Conservation (phyloP, 202 grass and related monocot species). For the Eragrostis tef region DNA sequence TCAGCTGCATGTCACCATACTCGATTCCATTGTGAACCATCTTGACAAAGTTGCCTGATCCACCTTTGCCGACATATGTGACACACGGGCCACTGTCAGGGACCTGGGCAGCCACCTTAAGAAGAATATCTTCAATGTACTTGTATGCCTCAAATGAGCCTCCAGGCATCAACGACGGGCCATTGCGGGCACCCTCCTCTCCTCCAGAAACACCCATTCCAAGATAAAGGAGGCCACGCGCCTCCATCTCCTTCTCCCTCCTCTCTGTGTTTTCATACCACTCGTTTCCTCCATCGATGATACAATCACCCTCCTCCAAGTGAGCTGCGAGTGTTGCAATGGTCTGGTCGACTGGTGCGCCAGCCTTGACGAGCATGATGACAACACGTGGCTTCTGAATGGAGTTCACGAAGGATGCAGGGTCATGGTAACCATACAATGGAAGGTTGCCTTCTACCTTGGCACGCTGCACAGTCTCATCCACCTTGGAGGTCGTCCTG, state of each 20-base stretch:
- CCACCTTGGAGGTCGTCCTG: slow-evolving; percentile 82
- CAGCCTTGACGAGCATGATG: slow-evolving; percentile 87
- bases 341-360: slow-evolving; percentile 75
- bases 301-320: slow-evolving; percentile 72
- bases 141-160: slow-evolving; percentile 74
- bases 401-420: slow-evolving; percentile 69
- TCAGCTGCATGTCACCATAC: slow-evolving; percentile 88
- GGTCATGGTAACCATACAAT: slow-evolving; percentile 59
- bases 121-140: slow-evolving; percentile 72
- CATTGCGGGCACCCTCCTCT: slow-evolving; percentile 81
- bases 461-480: slow-evolving; percentile 71
- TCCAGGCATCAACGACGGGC: slow-evolving; percentile 76
- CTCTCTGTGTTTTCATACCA: slow-evolving; percentile 68
- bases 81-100: slow-evolving; percentile 69
- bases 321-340: slow-evolving; percentile 65
- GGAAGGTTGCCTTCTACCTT: slow-evolving; percentile 67
- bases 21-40: slow-evolving; percentile 95
- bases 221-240: slow-evolving; percentile 76
- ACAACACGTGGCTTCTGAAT: slow-evolving; percentile 70
- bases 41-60: slow-evolving; percentile 87
- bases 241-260: slow-evolving; percentile 73
- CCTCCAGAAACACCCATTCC: slow-evolving; percentile 88
- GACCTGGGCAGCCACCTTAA: slow-evolving; percentile 72
- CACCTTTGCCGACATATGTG: slow-evolving; percentile 72
- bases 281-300: slow-evolving; percentile 16